Percentiles rank a stretch among this genome's conserved stretches.
Evolutionary conservation across 768 basidiomycete species (phyloP).

Genomic region (Vararia minispora): DNA sequence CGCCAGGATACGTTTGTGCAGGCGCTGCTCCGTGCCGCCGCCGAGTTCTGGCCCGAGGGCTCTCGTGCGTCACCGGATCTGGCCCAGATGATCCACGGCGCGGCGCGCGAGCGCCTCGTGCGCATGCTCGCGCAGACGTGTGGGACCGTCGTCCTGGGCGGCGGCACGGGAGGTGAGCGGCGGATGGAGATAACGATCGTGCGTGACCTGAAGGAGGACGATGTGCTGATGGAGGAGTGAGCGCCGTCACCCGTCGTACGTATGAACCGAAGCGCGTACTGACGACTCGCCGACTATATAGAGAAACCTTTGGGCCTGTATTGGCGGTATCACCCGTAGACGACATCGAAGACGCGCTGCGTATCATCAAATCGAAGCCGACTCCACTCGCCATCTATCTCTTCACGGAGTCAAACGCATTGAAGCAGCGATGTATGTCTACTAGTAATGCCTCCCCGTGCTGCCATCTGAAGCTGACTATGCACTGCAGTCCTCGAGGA

Average conservation of each 20-base stretch:
- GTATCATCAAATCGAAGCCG: constrained; percentile 26
- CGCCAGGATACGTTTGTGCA: constrained; percentile 13
- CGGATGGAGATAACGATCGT: constrained; percentile 22
- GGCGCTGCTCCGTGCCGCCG: constrained; percentile 5
- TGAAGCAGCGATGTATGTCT: constrained; percentile 14
- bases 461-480: not conserved
- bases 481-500: constrained; percentile 17
- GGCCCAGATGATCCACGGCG: constrained; percentile 3
- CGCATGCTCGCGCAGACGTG: not conserved
- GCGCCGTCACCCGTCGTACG: not conserved
- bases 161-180: constrained; percentile 9
- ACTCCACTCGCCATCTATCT: constrained; percentile 53
- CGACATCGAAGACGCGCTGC: constrained; percentile 16
- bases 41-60: constrained; percentile 2
- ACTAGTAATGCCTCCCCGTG: not conserved
- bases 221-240: constrained; percentile 22
- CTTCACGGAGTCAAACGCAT: constrained; percentile 39
- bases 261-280: too few relatives aligned
- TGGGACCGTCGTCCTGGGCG: constrained; percentile 21
- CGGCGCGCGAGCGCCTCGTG: not conserved
- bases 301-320: constrained; percentile 26
- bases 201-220: constrained; percentile 18
- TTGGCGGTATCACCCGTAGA: constrained; percentile 21
- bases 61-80: not conserved
- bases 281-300: not conserved